These are phyloP conservation scores for Phlyctochytrium bullatum DNA, from an alignment of 192 early-diverging fungal genomes.

Conservation along the genomic window DNA sequence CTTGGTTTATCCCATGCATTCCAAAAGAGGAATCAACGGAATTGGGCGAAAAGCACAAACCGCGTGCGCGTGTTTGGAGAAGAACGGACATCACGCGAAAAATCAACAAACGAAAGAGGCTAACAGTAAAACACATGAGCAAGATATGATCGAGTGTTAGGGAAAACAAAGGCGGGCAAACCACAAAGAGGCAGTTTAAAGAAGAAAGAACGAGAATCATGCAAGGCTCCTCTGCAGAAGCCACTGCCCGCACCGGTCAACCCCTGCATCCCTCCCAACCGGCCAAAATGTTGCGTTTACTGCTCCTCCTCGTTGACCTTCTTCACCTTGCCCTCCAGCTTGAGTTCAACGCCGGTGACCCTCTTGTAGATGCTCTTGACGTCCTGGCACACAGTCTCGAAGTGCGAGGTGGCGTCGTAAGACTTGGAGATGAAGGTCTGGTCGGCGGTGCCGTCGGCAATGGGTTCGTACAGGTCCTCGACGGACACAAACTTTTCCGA, in stretches of 20 bases:
- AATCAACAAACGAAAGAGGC: neutral
- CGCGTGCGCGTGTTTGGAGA: no score
- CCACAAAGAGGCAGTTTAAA: no score
- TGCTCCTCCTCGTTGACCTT: conserved; percentile 43
- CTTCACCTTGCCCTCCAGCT: conserved; percentile 60
- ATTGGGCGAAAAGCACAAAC: no score
- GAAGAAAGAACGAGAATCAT: no score
- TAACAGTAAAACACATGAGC: neutral
- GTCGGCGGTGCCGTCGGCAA: conserved; percentile 76
- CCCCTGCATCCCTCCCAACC: no score
- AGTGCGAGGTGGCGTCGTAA: conserved; percentile 98
- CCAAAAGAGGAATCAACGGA: no score
- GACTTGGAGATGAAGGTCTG: conserved; percentile 89
- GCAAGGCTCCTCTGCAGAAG: no score
- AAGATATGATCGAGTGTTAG: neutral
- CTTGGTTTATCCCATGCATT: no score
- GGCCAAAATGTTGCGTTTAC: no score
- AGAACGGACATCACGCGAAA: no score
- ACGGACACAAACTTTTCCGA: conserved; percentile 88
- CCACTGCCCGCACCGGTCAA: no score
- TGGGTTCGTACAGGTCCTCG: conserved; percentile 82
- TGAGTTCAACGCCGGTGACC: conserved; percentile 54
- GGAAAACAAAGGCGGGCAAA: no score
- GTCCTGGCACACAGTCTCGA: conserved; percentile 97
- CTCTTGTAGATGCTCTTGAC: conserved; percentile 88